Evolutionary conservation across 2,329 filamentous ascomycete species (phyloP), one percentile per base, ranked within the genome.

Genomic region (Ilyonectria robusta): DNA sequence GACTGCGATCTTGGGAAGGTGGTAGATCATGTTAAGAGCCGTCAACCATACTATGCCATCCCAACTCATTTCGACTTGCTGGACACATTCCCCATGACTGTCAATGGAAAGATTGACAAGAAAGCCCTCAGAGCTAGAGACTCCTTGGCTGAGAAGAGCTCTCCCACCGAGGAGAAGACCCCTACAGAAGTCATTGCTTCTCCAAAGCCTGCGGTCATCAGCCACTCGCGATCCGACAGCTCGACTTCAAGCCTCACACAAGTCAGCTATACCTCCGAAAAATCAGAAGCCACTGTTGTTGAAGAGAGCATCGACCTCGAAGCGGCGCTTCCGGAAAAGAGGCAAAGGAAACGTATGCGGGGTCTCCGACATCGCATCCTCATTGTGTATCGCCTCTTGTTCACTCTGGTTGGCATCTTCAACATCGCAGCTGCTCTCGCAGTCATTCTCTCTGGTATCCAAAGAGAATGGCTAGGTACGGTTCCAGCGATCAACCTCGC

Each of bases 41-140:
- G 80, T 1, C 82, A 88, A 48, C 86, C 87, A 1, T 89, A 88
- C 72, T 89, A 89, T 72, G 87, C 86, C 1, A 80, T 87, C 11
- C 87, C 87, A 0, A 81, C 82, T 0, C 74, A 78, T 33, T 84
- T 84, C 72, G 78, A 83, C 26, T 78, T 81, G 26, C 74, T 86
- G 2, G 74, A 78, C 0, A 74, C 74, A 0, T 81, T 89, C n/a
- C 85, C 86, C 0, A 79, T 87, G 51, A 89, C 87, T 0, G 68
- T 80, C 17, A 89, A 89, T 66, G 87, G 87, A 40, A 89, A 89
- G 75, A 82, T 87, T 46, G 85, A 89, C 76, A 88, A 87, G 79
- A 78, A 78, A 15, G 76, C 80, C 3, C 80, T 89, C 0, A 42
- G 37, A 26, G 50, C 54, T 15, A 51, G 21, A 3, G 51, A 37